Percentiles rank a stretch among this genome's conserved stretches.
Conservation (phyloP, 441 rosid genomes). For the Erodium moschatum region DNA sequence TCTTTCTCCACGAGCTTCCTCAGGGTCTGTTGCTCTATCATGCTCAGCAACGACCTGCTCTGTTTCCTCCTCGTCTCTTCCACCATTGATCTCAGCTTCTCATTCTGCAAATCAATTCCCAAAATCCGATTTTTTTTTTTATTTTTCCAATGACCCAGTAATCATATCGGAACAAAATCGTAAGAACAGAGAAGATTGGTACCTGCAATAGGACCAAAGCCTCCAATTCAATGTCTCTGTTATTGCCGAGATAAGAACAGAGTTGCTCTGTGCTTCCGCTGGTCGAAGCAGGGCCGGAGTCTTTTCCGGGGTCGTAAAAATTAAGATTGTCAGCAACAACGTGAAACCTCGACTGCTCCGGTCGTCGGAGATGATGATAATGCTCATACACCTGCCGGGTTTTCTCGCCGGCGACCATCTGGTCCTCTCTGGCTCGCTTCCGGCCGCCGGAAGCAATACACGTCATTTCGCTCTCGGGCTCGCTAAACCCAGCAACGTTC, state of each 20-base stretch:
- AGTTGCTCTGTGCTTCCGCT: too few species aligned
- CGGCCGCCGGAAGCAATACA: too few species aligned
- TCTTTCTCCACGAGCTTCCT: slow-evolving; percentile 3
- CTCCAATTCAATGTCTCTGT: not conserved
- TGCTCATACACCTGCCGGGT: too few species aligned
- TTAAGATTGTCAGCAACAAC: too few species aligned
- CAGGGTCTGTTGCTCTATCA: not conserved
- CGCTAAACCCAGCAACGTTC: not conserved
- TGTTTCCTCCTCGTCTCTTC: slow-evolving; percentile 9
- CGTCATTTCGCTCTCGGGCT: not conserved
- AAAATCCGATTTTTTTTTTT: not conserved
- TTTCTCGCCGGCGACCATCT: too few species aligned
- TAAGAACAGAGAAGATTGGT: not conserved
- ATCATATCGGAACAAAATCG: not conserved
- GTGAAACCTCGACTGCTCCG: too few species aligned
- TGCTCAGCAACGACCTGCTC: not conserved
- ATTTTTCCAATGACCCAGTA: not conserved
- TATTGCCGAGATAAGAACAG: not conserved
- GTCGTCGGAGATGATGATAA: too few species aligned
- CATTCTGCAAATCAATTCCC: not conserved
- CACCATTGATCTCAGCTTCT: slow-evolving; percentile 8
- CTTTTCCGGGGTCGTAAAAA: too few species aligned
- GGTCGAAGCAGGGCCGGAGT: too few species aligned
- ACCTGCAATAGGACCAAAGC: not conserved
- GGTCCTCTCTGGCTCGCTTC: too few species aligned